A percentile compares a stretch with the other conserved stretches of the same genome.
Evolutionary conservation across 768 basidiomycete species (phyloP).

Genomic region (Neoboletus brunneissimus): DNA sequence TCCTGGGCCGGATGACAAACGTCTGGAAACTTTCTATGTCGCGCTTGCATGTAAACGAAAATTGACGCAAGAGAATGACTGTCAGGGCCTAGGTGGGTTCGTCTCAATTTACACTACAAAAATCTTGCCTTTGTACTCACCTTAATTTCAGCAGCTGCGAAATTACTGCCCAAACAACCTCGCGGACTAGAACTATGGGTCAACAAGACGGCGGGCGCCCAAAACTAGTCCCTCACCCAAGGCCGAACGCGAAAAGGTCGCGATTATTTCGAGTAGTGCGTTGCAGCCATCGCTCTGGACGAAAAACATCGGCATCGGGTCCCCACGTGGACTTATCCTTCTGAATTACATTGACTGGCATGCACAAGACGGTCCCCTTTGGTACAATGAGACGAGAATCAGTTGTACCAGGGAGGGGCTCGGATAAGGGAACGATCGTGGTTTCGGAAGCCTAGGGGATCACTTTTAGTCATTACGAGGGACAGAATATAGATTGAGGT

Average conservation of each 20-base stretch:
- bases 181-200: slow-evolving; percentile 43
- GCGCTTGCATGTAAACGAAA: slow-evolving; percentile 48
- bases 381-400: slow-evolving; percentile 48
- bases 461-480: slow-evolving; percentile 4
- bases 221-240: slow-evolving; percentile 42
- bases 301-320: slow-evolving; percentile 51
- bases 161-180: slow-evolving; percentile 57
- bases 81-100: slow-evolving; percentile 35
- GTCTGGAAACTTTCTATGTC: slow-evolving; percentile 64
- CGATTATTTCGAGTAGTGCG: slow-evolving; percentile 36
- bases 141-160: slow-evolving; percentile 61
- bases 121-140: slow-evolving; percentile 28
- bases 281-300: slow-evolving; percentile 63
- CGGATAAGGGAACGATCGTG: slow-evolving; percentile 52
- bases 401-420: slow-evolving; percentile 45
- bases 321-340: slow-evolving; percentile 57
- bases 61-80: slow-evolving; percentile 51
- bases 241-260: slow-evolving; percentile 56
- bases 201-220: slow-evolving; percentile 2
- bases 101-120: slow-evolving; percentile 22
- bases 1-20: slow-evolving; percentile 60
- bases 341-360: slow-evolving; percentile 59
- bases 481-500: background rate
- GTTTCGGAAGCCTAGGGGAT: slow-evolving; percentile 46
- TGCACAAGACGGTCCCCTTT: slow-evolving; percentile 52